These are phyloP conservation scores for Ramalina intermedia DNA, from an alignment of 495 filamentous ascomycete genomes.

Conservation along the genomic window DNA sequence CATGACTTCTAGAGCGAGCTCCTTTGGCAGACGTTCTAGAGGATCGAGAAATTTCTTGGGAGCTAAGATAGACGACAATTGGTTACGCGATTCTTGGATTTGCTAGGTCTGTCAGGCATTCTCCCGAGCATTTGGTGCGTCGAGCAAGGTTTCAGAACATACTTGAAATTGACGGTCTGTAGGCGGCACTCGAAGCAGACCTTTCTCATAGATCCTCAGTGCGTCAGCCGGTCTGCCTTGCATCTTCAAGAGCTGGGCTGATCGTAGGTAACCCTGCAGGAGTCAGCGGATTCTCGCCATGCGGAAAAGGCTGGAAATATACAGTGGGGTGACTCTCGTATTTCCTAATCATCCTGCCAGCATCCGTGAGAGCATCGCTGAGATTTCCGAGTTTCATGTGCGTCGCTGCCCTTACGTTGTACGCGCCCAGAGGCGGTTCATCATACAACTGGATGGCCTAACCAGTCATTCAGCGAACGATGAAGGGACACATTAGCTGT, in stretches of 20 bases:
- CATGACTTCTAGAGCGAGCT: conserved; percentile 33
- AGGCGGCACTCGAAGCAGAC: conserved; percentile 32
- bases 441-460: conserved; percentile 25
- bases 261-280: conserved; percentile 47
- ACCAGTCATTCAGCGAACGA: not conserved
- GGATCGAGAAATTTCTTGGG: conserved; percentile 28
- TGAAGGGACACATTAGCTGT: not conserved
- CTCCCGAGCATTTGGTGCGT: not conserved
- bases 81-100: conserved; percentile 29
- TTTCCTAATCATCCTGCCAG: conserved; percentile 41
- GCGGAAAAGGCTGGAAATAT: conserved; percentile 1
- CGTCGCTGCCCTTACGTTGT: conserved; percentile 48
- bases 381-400: conserved; percentile 43
- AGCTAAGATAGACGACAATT: conserved; percentile 23
- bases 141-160: conserved; percentile 1
- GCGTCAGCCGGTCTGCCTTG: conserved; percentile 39
- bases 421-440: conserved; percentile 25
- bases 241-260: conserved; percentile 43
- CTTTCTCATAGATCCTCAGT: conserved; percentile 46
- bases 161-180: conserved; percentile 33
- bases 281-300: conserved; percentile 1
- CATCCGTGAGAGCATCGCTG: conserved; percentile 41
- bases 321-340: conserved; percentile 34
- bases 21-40: conserved; percentile 31
- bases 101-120: conserved; percentile 15